A percentile compares a stretch with the other conserved stretches of the same genome.
Conservation (phyloP, 768 basidiomycete species). For the Psilocybe cubensis region DNA sequence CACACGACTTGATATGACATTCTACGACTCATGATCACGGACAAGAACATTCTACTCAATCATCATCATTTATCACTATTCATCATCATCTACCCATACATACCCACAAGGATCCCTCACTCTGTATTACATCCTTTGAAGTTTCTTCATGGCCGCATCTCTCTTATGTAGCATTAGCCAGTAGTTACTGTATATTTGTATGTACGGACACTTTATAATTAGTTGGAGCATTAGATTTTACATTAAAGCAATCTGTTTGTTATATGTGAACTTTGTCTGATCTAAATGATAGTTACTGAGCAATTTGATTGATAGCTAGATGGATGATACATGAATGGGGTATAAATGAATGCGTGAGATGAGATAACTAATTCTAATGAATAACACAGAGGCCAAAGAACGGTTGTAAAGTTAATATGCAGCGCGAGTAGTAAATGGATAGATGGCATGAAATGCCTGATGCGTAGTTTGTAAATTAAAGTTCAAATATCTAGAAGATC, state of each 20-base stretch:
- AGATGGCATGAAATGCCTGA: neutral
- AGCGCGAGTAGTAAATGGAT: neutral
- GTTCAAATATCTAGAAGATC: neutral
- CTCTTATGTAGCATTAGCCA: neutral
- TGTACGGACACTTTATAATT: too few species aligned
- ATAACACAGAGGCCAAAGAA: too few species aligned
- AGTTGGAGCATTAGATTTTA: neutral
- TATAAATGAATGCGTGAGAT: neutral
- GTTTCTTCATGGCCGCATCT: neutral
- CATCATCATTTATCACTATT: neutral
- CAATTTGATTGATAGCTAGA: too few species aligned
- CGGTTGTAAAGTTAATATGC: too few species aligned
- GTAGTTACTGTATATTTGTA: neutral
- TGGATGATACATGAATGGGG: neutral
- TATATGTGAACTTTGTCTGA: too few species aligned
- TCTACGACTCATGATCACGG: neutral
- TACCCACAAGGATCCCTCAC: neutral
- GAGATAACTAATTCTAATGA: too few species aligned
- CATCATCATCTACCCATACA: neutral
- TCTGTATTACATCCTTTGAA: neutral
- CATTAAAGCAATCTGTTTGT: too few species aligned
- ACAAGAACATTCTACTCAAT: neutral
- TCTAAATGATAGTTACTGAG: too few species aligned
- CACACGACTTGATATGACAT: neutral
- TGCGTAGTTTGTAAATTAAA: too few species aligned